phyloP scores from a whole-genome alignment of 768 basidiomycete species.

The Tephrocybe sp. region DNA sequence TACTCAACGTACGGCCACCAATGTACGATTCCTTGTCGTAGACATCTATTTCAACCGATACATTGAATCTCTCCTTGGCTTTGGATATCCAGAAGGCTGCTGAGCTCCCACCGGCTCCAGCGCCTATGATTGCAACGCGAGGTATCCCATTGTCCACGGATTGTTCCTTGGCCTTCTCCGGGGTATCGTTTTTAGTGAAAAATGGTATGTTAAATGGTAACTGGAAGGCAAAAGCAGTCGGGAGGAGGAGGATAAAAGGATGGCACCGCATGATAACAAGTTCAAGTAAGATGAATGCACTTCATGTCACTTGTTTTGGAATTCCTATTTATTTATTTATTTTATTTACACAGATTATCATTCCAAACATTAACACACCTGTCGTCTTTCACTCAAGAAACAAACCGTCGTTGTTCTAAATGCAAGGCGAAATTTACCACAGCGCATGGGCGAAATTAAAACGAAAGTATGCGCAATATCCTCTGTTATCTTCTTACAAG shows the following conservation, averaged over 20 bases:
- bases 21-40: constrained; percentile 78
- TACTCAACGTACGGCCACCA: constrained; percentile 73
- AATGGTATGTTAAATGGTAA: constrained; percentile 61
- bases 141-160: constrained; percentile 31
- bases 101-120: constrained; percentile 84
- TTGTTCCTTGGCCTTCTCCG: constrained; percentile 14
- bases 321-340: too few species aligned
- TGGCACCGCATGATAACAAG: constrained; percentile 23
- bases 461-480: too few species aligned
- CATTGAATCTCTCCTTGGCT: constrained; percentile 66
- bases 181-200: constrained; percentile 37
- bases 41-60: constrained; percentile 79
- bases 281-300: too few species aligned
- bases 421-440: too few species aligned
- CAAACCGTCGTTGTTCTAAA: too few species aligned
- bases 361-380: too few species aligned
- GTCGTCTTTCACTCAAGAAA: too few species aligned
- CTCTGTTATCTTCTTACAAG: too few species aligned
- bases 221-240: constrained; percentile 38
- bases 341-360: too few species aligned
- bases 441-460: too few species aligned
- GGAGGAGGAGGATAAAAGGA: constrained; percentile 30
- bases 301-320: too few species aligned
- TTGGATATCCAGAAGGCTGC: constrained; percentile 85
- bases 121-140: constrained; percentile 85